phyloP scores from a whole-genome alignment of 2,329 filamentous ascomycete genomes.

The Colletotrichum tropicicola region DNA sequence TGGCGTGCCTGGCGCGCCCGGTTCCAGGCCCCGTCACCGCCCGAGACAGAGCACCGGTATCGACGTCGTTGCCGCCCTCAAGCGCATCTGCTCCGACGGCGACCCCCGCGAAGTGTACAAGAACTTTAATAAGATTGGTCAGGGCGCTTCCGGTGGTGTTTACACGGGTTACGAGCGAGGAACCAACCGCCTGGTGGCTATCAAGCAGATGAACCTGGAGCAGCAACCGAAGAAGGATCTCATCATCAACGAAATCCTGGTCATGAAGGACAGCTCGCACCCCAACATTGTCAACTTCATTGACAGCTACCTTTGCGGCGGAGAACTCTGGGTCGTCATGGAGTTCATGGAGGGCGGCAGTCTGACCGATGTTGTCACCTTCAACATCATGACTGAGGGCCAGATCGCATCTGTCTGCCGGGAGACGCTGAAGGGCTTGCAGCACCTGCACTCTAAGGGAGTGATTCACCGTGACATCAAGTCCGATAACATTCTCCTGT shows the following conservation, averaged over 20 bases:
- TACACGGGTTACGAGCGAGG: slow-evolving; percentile 89
- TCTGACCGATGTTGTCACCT: slow-evolving; percentile 97
- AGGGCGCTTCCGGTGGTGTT: slow-evolving; percentile 95
- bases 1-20: slow-evolving; percentile 42
- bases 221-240: slow-evolving; percentile 99
- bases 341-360: slow-evolving; percentile 99
- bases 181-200: slow-evolving; percentile 89
- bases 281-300: slow-evolving; percentile 99
- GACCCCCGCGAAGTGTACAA: slow-evolving; percentile 91
- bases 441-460: slow-evolving; percentile 96
- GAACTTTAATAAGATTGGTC: slow-evolving; percentile 92
- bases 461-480: slow-evolving; percentile 99
- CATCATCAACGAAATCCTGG: slow-evolving; percentile 98
- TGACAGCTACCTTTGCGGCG: slow-evolving; percentile 89
- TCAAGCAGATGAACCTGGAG: slow-evolving; percentile 99
- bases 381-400: slow-evolving; percentile 98
- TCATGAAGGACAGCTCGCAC: slow-evolving; percentile 99
- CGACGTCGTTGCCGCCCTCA: slow-evolving; percentile 84
- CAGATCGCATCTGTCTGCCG: slow-evolving; percentile 96
- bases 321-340: slow-evolving; percentile 99
- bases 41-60: slow-evolving; percentile 80
- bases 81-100: slow-evolving; percentile 88
- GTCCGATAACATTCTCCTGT: slow-evolving; percentile 96
- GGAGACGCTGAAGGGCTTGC: slow-evolving; percentile 90
- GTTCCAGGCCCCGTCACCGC: slow-evolving; percentile 76